Evolutionary conservation across 306 rosid genomes (phyloP), one percentile per base, ranked within the genome.

Genomic region (Pyrus communis): DNA sequence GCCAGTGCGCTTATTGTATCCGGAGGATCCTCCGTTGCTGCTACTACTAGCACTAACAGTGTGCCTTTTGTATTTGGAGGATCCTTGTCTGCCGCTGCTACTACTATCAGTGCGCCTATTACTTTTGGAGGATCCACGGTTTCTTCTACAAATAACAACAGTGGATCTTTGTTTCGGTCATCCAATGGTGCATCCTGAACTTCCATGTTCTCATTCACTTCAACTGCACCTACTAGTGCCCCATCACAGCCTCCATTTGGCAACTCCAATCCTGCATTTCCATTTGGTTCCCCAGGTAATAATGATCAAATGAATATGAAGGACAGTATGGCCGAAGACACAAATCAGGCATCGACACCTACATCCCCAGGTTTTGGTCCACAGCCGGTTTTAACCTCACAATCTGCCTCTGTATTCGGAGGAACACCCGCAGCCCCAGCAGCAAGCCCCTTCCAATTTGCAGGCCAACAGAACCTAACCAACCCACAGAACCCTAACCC

Each of bases 271-370:
- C 55, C 86, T 35, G 73, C 15, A 40, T 89, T 86, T 15, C 1
- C 77, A 25, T 85, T 88, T 59, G 74, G 82, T 84, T 78, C 92
- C 33, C 18, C 79, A 1, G 85, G 79, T 69, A 90, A 84, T 87
- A 90, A 82, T 80, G 89, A 86, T 70, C 97, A 95, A 82, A 86
- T 78, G 89, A 86, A 73, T 69, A 89, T 90, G 96, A 96, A 87
- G 80, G 97, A 95, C 81, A 89, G 93, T 84, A 92, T 95, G 97
- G 96, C 97, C 1, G 99, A 95, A 81, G 99, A 92, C 82, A 88
- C 85, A 15, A 68, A 88, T 66, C 92, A 88, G 79, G 79, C 84
- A 62, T 49, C 86, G 15, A 71, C 68, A 4, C 81, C 92, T 4
- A 28, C 84, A 8, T 63, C 70, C 51, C 82, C 96, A 49, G 75